Evolutionary conservation across 805 yeast species (phyloP).

Genomic region (Yamadazyma scolyti): DNA sequence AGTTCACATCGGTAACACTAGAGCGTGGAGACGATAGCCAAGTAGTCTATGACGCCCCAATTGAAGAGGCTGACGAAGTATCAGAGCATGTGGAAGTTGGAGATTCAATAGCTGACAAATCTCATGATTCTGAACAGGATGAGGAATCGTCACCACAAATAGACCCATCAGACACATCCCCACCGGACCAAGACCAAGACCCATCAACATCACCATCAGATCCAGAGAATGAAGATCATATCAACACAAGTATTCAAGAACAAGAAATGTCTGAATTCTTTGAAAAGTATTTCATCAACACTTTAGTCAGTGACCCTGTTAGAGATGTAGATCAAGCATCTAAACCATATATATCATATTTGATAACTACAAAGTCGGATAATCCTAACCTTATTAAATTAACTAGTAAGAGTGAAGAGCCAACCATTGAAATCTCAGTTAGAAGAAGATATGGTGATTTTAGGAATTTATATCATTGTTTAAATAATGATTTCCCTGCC

Average conservation of each 20-base stretch:
- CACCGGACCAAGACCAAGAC: neutral
- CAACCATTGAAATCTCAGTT: constrained; percentile 39
- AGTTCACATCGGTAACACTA: constrained; percentile 57
- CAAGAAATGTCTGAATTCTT: constrained; percentile 6
- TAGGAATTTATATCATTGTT: constrained; percentile 68
- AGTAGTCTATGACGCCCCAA: constrained; percentile 11
- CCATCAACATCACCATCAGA: constrained; percentile 1
- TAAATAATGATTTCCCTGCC: constrained; percentile 77
- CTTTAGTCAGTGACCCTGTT: constrained; percentile 56
- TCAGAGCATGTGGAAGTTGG: neutral
- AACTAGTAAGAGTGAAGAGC: constrained; percentile 16
- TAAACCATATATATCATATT: constrained; percentile 72
- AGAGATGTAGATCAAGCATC: constrained; percentile 68
- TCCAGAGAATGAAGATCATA: no score
- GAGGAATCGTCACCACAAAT: neutral
- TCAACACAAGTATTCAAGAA: constrained; percentile 1
- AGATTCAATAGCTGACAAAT: neutral
- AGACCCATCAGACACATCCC: neutral
- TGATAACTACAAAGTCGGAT: constrained; percentile 60
- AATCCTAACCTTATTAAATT: constrained; percentile 51
- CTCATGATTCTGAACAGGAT: no score
- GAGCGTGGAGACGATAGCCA: constrained; percentile 40
- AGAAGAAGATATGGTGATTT: constrained; percentile 88
- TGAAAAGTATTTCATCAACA: constrained; percentile 14
- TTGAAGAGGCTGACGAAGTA: constrained; percentile 4